phyloP scores from a whole-genome alignment of 352 stramenopile genomes.

The Paralagenidium karlingii region DNA sequence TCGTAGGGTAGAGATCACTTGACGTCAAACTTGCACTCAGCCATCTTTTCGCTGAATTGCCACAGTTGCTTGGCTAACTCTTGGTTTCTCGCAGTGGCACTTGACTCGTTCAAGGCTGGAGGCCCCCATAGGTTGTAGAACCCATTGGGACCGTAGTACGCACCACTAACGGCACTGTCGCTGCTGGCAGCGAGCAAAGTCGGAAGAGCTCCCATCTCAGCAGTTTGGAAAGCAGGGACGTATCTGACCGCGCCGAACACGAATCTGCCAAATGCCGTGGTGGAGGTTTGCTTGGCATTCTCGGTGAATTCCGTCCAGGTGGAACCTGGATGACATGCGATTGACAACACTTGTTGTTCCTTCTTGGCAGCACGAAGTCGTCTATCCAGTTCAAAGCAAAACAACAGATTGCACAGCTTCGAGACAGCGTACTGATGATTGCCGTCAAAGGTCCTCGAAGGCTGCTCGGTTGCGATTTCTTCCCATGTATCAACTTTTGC shows the following conservation, averaged over 20 bases:
- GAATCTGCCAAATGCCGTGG: no score
- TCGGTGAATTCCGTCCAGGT: slow-evolving; percentile 16
- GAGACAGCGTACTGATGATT: slow-evolving; percentile 32
- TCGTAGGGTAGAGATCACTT: no score
- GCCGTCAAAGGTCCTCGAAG: slow-evolving; percentile 19
- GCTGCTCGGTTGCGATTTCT: slow-evolving; percentile 2
- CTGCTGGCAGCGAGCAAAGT: slow-evolving; percentile 15
- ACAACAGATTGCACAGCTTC: slow-evolving; percentile 29
- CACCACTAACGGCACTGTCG: slow-evolving; percentile 5
- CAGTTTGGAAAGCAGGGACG: slow-evolving; percentile 10
- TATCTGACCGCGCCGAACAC: slow-evolving; percentile 8
- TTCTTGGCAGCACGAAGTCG: slow-evolving; percentile 13
- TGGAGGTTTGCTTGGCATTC: no score
- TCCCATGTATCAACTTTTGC: no score
- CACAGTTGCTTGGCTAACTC: slow-evolving; percentile 17
- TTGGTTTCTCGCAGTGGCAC: slow-evolving; percentile 12
- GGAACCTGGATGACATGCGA: slow-evolving; percentile 22
- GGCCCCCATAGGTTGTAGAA: slow-evolving; percentile 17
- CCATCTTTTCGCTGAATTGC: slow-evolving; percentile 25
- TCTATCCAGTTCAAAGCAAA: slow-evolving; percentile 27
- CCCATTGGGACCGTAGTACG: slow-evolving; percentile 17
- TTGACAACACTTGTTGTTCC: slow-evolving; percentile 10
- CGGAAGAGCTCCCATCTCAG: slow-evolving; percentile 10
- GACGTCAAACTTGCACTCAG: no score
- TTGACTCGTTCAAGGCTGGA: slow-evolving; percentile 18